Percentiles rank a stretch among this genome's conserved stretches.
These are phyloP conservation scores for Halteria grandinella DNA, from an alignment of 73 alveolate genomes.

Conservation along the genomic window DNA sequence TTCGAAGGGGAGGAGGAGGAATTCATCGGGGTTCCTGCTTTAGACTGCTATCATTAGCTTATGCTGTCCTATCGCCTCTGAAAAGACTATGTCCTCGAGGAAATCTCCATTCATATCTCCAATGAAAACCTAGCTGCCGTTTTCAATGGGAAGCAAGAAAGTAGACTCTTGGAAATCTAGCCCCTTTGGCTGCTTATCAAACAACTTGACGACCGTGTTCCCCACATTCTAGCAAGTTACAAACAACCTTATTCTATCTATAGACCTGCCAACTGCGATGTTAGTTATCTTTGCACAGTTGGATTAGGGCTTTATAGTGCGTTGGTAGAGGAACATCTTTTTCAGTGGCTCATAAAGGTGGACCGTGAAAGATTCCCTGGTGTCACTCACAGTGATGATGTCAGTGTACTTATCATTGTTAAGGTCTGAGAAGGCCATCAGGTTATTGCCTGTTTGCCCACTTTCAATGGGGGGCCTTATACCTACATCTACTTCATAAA, in stretches of 20 bases:
- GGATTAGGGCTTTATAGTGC: conserved; percentile 9
- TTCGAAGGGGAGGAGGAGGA: conserved; percentile 14
- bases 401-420: conserved; percentile 65
- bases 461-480: conserved; percentile 8
- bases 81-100: conserved; percentile 56
- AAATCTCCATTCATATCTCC: conserved; percentile 73
- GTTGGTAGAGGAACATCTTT: conserved; percentile 34
- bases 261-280: conserved; percentile 33
- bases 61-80: conserved; percentile 12
- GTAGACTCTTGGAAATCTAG: conserved; percentile 34
- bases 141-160: conserved; percentile 11
- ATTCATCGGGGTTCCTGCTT: background rate
- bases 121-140: conserved; percentile 58
- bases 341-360: conserved; percentile 30
- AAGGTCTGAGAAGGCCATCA: conserved; percentile 48
- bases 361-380: conserved; percentile 34
- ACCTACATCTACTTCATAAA: conserved; percentile 56
- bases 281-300: conserved; percentile 30
- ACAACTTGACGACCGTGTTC: conserved; percentile 9
- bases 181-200: conserved; percentile 25
- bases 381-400: conserved; percentile 52
- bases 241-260: conserved; percentile 37
- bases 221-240: conserved; percentile 14
- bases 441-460: conserved; percentile 13
- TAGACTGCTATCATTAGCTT: conserved; percentile 21